Base-by-base conservation (phyloP, 1,284 basidiomycete species). In the Leccinum huronense region DNA sequence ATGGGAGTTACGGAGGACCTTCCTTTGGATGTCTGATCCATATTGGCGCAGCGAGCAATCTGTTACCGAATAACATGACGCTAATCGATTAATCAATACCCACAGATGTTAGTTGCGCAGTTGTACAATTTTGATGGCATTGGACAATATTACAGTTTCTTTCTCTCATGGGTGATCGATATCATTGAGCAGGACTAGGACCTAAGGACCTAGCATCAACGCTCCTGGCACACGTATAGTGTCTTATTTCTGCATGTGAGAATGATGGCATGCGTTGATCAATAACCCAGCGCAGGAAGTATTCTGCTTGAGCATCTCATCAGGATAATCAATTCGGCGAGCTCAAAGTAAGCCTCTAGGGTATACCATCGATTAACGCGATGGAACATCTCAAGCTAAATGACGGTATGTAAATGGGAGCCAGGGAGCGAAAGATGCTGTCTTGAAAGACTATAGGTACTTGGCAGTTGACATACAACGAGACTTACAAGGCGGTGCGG, bases 11-110 rank as follows among this genome's bases (percentile, higher is more conserved):
- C 40, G 0, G 79, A 82, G 74, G 80, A 82, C 84, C 86, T 86
- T 87, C 85, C 85, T 85, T 86, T 86, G 86, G 86, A 87, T 88
- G 86, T 87, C 86, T 87, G 85, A 87, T 76, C 76, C 69, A 72
- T 76, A 68, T 65, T 59, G 73, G 73, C 74, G 69, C 72, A 74
- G 66, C 72, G 42, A 59, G 61, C 63, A 53, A 55, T 54, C 16
- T 62, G 1, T 6, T 14, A 0, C 61, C 36, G n/a, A 13, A 8
- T 51, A 6, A 36, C 2, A 5, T 34, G 1, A n/a, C 14, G 30
- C 66, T 73, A 9, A 75, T 23, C 19, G 11, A 5, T 23, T 73
- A 5, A 73, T 13, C 19, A 23, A 3, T 23, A 45, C 31, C 53
- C 30, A 27, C 55, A 74, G 73, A 30, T 58, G 7, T 40, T 7